Evolutionary conservation across 202 grass and related monocot species (phyloP), one percentile per base, ranked within the genome.

Genomic region (Setaria viridis): DNA sequence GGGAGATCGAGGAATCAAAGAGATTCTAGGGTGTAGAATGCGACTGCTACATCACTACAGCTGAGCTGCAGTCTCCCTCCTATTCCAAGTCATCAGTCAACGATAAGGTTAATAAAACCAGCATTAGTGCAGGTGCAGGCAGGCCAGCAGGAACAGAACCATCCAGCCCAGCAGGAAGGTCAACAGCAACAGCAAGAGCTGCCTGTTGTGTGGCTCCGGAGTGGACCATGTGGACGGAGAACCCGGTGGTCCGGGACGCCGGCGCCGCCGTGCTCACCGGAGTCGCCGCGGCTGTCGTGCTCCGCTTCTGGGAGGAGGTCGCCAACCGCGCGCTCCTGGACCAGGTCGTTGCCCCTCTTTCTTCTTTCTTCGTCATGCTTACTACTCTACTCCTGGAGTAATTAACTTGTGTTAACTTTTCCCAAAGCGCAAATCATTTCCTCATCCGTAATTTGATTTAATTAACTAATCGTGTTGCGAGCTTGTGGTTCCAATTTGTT

Each of bases 261-360:
- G 85, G 77, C 56, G 82, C 89, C 39, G 71, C 82, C 35, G 58
- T 85, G 82, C 66, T 90, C 78, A 86, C 87, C 42, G 88, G 41
- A 74, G 48, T 17, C 17, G 25, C 6, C 7, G 75, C 45, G 14
- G 32, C 86, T 4, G 84, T 62, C 20, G 80, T 89, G 72, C 90
- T 95, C 57, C 68, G 88, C n/a, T 85, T 95, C 53, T 95, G 90
- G 93, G 93, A 91, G 78, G 77, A 64, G 84, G 33, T 95, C 86
- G 93, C 86, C 78, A 89, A 87, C 80, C 91, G 86, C 79, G 54
- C 60, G 35, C 80, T 92, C 67, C 88, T 95, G 62, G 90, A 95
- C 7, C 84, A 92, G 88, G 88, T 92, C 58, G 64, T 15, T 21
- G 4, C 3, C 2, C 7, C 30, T 41, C 77, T 2, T 10, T 3